Evolutionary conservation across 2,329 filamentous ascomycete species (phyloP), one percentile per base, ranked within the genome.

Genomic region (Trichoderma asperellum): DNA sequence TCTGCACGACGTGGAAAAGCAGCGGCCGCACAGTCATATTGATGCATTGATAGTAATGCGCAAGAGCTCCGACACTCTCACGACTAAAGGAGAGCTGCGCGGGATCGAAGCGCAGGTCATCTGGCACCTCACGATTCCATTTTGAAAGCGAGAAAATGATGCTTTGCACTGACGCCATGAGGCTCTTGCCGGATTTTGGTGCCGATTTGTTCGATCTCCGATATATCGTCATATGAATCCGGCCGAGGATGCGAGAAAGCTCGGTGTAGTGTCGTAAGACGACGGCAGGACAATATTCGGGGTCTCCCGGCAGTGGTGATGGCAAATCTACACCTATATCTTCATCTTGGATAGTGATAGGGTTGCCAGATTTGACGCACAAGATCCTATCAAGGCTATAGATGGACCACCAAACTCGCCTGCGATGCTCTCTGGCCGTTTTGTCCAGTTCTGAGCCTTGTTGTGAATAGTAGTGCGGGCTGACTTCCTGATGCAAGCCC

Each of bases 21-120:
- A 87, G 76, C 0, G 86, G 86, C 5, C 86, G 78, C 0, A 82
- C 83, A 0, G 85, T 86, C 85, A 88, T 87, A 72, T 87, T 86
- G 73, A 87, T 82, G 73, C 86, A 87, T 55, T 86, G 85, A 70
- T 86, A 86, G 72, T 87, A 87, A 71, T 88, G 85, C 27, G 86
- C 75, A 65, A 85, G 83, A 4, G 83, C 84, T 1, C 84, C 85
- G 5, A 87, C 83, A 11, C 80, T 82, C 74, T 86, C 84, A 14
- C 85, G 83, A 52, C 81, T 82, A 56, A 83, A 80, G 67, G 81
- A 80, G 7, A 84, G 79, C 3, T 77, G 79, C 1, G 77, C 78
- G 18, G 84, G 84, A 71, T 86, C 82, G 57, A 87, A 82, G 2
- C 83, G 81, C 14, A 88, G 76, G 11, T 79, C 76, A 29, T 80